Evolutionary conservation across 129 eudicot genomes (phyloP), one percentile per base, ranked within the genome.

Genomic region (Centaurea solstitialis): DNA sequence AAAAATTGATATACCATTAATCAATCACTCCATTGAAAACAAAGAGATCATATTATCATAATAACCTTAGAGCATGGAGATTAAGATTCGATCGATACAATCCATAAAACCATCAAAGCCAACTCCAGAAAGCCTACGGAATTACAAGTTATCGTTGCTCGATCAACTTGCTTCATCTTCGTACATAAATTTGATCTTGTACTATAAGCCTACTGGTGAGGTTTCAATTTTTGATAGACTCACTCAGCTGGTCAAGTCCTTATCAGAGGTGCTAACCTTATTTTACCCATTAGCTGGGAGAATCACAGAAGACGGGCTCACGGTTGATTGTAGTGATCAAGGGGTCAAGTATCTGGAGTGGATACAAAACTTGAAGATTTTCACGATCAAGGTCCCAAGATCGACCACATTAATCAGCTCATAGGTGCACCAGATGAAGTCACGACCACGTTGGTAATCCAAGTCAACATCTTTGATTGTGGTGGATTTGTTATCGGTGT

Each of bases 281-380:
- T 86, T 83, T 24, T 88, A 90, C 76, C 94, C 92, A 1, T 73
- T 90, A 47, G 88, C 92, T 0, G 92, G 92, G 7, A 79, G 85
- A 76, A 68, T 86, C 40, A 41, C 70, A 20, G 57, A 64, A 59
- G 85, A 80, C 18, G 76, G 53, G 73, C 72, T 26, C 6, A 68
- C 45, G 1, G 81, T 88, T 24, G 86, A 90, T 39, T 90, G 94
- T n/a, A 84, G 76, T 17, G 90, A 84, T 72, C 79, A 76, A 39
- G 93, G 93, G 43, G 83, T 80, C 9, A 15, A 57, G 72, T 86
- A 81, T 40, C 0, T 78, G 40, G 90, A 86, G 88, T 80, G 26
- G 76, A n/a, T 41, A 28, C 39, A 68, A 35, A 8, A 7, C 64
- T 90, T 2, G 84, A 83, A 33, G 75, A 79, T 4, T 85, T 90